phyloP scores from a whole-genome alignment of 441 rosid species.

The Pelargonium australe region DNA sequence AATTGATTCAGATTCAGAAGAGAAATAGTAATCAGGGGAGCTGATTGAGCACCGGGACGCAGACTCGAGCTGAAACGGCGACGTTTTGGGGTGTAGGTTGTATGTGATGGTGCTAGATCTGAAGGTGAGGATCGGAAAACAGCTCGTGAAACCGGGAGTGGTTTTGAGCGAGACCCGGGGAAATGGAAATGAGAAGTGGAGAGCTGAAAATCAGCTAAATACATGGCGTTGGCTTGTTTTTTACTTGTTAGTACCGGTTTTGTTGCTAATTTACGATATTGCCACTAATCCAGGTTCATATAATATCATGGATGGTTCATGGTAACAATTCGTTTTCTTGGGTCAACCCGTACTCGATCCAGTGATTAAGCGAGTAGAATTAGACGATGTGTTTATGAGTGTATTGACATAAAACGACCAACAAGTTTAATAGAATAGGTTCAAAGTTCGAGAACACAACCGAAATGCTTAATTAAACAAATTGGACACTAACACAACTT shows the following conservation, averaged over 20 bases:
- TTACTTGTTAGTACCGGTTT: background rate
- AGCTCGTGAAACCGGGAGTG: slow-evolving; percentile 6
- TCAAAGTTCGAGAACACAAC: too few species aligned
- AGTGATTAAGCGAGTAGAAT: too few species aligned
- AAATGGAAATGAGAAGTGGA: background rate
- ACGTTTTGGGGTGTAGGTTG: background rate
- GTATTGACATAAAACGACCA: too few species aligned
- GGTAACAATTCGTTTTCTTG: too few species aligned
- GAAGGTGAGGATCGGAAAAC: slow-evolving; percentile 1
- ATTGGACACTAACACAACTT: too few species aligned
- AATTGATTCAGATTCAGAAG: background rate
- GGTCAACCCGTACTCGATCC: too few species aligned
- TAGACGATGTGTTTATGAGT: too few species aligned
- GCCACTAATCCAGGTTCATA: background rate
- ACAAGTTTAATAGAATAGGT: too few species aligned
- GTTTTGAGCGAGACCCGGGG: slow-evolving; percentile 13
- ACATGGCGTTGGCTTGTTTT: background rate
- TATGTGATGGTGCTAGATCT: background rate
- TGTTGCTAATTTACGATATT: background rate
- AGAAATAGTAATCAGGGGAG: background rate
- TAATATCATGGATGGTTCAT: too few species aligned
- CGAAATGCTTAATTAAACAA: too few species aligned
- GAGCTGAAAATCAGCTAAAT: background rate
- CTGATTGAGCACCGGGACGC: background rate
- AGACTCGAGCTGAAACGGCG: background rate